A percentile compares a stretch with the other conserved stretches of the same genome.
phyloP scores from a whole-genome alignment of 345 rosid genomes.

The Populus nigra region DNA sequence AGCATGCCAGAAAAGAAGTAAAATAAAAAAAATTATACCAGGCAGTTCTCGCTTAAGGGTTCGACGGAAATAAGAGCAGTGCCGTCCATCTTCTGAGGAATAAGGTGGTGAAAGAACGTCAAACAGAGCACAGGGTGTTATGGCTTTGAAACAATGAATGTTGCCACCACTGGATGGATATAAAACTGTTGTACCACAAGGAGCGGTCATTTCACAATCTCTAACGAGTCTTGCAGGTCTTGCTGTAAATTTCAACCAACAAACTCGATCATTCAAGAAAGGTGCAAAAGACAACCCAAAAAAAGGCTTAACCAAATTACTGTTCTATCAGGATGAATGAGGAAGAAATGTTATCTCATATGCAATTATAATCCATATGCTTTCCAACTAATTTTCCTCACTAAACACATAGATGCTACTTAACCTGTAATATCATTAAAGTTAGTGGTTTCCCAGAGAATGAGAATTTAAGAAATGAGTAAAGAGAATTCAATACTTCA shows the following conservation, averaged over 20 bases:
- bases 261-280: not conserved
- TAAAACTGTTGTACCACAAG: conserved; percentile 55
- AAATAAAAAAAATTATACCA: conserved; percentile 28
- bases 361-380: not conserved
- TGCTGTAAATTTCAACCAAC: conserved; percentile 41
- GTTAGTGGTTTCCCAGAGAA: not conserved
- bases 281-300: not conserved
- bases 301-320: not conserved
- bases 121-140: conserved; percentile 69
- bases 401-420: not conserved
- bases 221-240: conserved; percentile 72
- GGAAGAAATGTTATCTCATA: not conserved
- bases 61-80: conserved; percentile 65
- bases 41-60: conserved; percentile 52
- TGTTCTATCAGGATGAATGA: not conserved
- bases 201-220: conserved; percentile 67
- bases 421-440: not conserved
- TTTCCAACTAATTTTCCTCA: not conserved
- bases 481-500: not conserved
- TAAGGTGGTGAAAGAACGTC: conserved; percentile 77
- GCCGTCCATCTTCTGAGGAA: conserved; percentile 53
- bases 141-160: conserved; percentile 76
- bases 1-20: not conserved
- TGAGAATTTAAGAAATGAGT: not conserved
- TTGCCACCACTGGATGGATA: conserved; percentile 81